Conservation (phyloP, 495 filamentous ascomycete genomes). For the Talaromyces thailandensis region DNA sequence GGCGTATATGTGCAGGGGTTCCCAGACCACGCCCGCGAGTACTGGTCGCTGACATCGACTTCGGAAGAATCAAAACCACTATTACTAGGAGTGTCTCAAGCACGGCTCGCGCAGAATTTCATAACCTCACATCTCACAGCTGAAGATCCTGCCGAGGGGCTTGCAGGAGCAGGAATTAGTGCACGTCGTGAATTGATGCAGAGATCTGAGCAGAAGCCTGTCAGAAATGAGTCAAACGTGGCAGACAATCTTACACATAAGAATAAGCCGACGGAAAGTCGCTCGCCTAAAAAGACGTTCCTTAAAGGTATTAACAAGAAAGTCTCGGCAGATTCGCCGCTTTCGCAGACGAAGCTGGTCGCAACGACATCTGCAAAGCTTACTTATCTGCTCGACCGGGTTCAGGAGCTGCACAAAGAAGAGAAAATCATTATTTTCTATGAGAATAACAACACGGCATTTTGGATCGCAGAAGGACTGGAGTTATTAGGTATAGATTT, state of each 20-base stretch:
- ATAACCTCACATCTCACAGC: constrained; percentile 44
- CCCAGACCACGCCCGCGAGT: constrained; percentile 39
- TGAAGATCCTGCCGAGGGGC: constrained; percentile 39
- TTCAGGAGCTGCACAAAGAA: constrained; percentile 51
- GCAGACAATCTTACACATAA: constrained; percentile 10
- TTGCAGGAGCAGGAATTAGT: constrained; percentile 39
- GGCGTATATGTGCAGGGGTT: constrained; percentile 60
- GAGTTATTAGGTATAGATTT: constrained; percentile 68
- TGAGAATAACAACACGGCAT: constrained; percentile 76
- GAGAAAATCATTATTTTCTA: constrained; percentile 95
- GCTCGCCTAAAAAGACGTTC: constrained; percentile 27
- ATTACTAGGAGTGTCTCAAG: constrained; percentile 46
- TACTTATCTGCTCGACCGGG: constrained; percentile 69
- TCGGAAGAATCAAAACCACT: constrained; percentile 19
- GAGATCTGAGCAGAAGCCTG: constrained; percentile 12
- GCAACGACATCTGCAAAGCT: constrained; percentile 83
- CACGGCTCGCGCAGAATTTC: constrained; percentile 48
- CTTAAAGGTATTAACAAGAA: constrained; percentile 20
- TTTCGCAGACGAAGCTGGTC: constrained; percentile 54
- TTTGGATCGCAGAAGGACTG: constrained; percentile 71
- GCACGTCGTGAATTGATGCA: constrained; percentile 21
- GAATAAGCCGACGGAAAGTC: constrained; percentile 18
- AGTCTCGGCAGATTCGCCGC: constrained; percentile 38
- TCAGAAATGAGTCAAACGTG: background rate
- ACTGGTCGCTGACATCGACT: constrained; percentile 54